Base-by-base conservation (phyloP, 495 filamentous ascomycete genomes). In the Aspergillus cavernicola region DNA sequence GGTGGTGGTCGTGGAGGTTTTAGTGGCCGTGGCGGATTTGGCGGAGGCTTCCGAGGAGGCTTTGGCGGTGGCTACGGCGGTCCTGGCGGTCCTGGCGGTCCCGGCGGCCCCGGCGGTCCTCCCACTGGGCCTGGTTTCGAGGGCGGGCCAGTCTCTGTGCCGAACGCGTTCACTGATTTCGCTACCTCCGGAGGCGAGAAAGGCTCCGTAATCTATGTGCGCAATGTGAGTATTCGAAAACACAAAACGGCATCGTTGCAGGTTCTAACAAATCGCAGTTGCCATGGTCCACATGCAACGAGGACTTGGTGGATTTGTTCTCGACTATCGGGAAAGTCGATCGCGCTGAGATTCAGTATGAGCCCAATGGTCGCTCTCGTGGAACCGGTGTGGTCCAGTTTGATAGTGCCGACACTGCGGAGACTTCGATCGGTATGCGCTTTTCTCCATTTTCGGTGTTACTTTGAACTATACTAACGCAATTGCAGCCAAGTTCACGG, bases 271-370 rank as follows among this genome's bases (percentile, higher is more conserved):
- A 2, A 12, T 32, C 3, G 54, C 62, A 97, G 92, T 82, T 98
- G 51, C 93, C 93, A 5, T 98, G 93, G 93, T 97, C 92, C 28
- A 98, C 93, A 18, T 96, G 91, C 73, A 97, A 97, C 61, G 95
- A 97, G 50, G 93, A 98, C 68, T 72, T 98, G 4, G 80, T 97
- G 40, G 93, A 98, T 64, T 80, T 98, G 12, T 98, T 98, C 80
- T 90, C 86, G 24, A 98, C 93, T 6, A 97, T 98, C 65, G 93
- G 92, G 39, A 96, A 96, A 71, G 93, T 98, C 55, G 91, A 96
- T 60, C 90, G 90, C 59, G 93, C 93, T 10, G 95, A 97, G 74
- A 97, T 97, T 43, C 95, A 98, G 72, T 97, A 97, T 64, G 95
- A 97, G 64, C 87, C 89, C 7, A 96, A 95, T 64, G 92, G 93